Conservation (phyloP, 306 rosid genomes). For the Notholithocarpus densiflorus region DNA sequence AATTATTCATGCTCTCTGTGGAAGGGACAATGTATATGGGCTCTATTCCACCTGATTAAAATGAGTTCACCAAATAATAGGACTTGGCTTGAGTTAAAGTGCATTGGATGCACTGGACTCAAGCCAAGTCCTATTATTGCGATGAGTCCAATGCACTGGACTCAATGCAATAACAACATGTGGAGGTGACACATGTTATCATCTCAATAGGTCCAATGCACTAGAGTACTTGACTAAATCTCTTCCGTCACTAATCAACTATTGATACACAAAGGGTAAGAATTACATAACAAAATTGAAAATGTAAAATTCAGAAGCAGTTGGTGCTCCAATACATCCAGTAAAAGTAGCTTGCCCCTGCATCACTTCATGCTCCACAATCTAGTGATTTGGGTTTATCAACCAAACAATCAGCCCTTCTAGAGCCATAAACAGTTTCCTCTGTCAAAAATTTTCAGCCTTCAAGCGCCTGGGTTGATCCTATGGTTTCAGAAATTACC, state of each 20-base stretch:
- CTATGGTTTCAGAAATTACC: neutral
- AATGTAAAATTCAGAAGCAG: neutral
- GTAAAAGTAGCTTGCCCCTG: slow-evolving; percentile 5
- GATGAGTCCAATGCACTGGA: too few relatives aligned
- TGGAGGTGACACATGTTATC: too few relatives aligned
- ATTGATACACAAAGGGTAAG: neutral
- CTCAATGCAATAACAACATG: too few relatives aligned
- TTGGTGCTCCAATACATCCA: neutral
- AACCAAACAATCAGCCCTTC: neutral
- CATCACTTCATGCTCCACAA: slow-evolving; percentile 5
- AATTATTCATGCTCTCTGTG: neutral
- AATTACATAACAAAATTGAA: neutral
- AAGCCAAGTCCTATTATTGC: too few relatives aligned
- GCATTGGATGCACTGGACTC: too few relatives aligned
- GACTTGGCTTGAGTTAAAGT: too few relatives aligned
- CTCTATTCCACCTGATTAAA: neutral
- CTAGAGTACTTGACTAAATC: too few relatives aligned
- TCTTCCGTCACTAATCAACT: too few relatives aligned
- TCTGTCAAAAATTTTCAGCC: neutral
- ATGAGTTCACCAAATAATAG: neutral
- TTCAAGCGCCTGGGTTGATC: neutral
- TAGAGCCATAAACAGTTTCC: neutral
- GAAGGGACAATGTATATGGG: neutral
- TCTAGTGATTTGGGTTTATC: neutral
- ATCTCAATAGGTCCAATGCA: too few relatives aligned